Conservation (phyloP, 2,329 filamentous ascomycete genomes). For the Pseudogymnoascus sp. region DNA sequence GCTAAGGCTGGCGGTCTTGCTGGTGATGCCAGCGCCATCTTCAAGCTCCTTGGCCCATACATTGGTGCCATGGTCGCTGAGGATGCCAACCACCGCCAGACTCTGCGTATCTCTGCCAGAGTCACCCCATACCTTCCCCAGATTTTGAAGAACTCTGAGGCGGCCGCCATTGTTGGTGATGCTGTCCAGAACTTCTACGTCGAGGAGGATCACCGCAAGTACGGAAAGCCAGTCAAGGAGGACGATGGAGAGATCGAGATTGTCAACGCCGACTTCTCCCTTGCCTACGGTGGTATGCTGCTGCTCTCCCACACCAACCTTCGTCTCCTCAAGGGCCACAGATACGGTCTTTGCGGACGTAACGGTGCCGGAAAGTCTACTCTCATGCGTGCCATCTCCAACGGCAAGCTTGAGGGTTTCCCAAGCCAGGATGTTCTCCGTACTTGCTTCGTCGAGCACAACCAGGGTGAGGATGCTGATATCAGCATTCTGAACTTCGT, state of each 20-base stretch:
- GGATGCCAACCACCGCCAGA: constrained; percentile 74
- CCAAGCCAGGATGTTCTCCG: constrained; percentile 84
- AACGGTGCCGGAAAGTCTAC: constrained; percentile 99
- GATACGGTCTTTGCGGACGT: constrained; percentile 92
- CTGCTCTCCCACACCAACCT: constrained; percentile 93
- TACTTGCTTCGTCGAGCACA: constrained; percentile 98
- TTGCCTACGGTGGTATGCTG: constrained; percentile 96
- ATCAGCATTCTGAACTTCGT: constrained; percentile 94
- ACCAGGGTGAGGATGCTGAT: constrained; percentile 95
- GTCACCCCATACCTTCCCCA: constrained; percentile 69
- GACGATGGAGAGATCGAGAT: constrained; percentile 92
- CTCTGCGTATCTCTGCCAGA: constrained; percentile 61
- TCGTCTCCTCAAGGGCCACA: constrained; percentile 87
- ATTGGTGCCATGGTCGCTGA: constrained; percentile 79
- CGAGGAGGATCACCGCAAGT: constrained; percentile 80
- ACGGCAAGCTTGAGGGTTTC: constrained; percentile 94
- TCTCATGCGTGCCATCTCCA: constrained; percentile 91
- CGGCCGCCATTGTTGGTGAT: constrained; percentile 56
- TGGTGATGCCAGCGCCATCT: constrained; percentile 52
- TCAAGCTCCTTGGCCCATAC: constrained; percentile 62
- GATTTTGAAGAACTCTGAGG: constrained; percentile 55
- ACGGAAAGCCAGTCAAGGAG: constrained; percentile 73
- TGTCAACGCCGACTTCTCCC: constrained; percentile 94
- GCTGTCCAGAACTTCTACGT: constrained; percentile 72
- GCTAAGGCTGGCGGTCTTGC: constrained; percentile 59